These are phyloP conservation scores for Ogataea zsoltii DNA, from an alignment of 805 yeast genomes.

Conservation along the genomic window DNA sequence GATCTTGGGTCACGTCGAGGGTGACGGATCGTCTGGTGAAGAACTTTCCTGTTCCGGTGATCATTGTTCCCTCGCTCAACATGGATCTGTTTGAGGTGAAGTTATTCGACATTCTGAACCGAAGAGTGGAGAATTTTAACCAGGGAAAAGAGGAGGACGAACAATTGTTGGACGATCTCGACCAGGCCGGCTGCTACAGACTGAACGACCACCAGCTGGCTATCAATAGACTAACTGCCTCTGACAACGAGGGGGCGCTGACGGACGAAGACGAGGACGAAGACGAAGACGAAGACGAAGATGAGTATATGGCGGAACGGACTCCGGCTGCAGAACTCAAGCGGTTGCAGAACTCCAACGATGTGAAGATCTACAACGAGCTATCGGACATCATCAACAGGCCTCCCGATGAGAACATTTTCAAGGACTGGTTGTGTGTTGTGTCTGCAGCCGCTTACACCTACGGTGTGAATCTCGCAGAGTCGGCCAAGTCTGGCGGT, in stretches of 20 bases:
- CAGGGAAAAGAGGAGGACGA: constrained; percentile 18
- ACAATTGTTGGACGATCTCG: constrained; percentile 21
- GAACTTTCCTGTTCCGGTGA: constrained; percentile 64
- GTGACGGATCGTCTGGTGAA: constrained; percentile 65
- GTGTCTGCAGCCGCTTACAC: constrained; percentile 35
- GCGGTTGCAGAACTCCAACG: constrained; percentile 26
- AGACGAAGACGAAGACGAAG: constrained; percentile 12
- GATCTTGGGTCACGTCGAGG: constrained; percentile 62
- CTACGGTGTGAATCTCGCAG: constrained; percentile 37
- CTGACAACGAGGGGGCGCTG: constrained; percentile 7
- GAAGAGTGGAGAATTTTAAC: constrained; percentile 20
- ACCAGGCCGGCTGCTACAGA: constrained; percentile 28
- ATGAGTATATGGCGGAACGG: constrained; percentile 16
- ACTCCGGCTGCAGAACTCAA: constrained; percentile 28
- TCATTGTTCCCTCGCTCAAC: constrained; percentile 63
- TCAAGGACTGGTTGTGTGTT: constrained; percentile 30
- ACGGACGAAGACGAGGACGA: constrained; percentile 13
- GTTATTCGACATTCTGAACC: constrained; percentile 38
- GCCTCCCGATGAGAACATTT: constrained; percentile 29
- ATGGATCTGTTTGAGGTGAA: constrained; percentile 52
- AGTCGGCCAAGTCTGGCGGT: constrained; percentile 37
- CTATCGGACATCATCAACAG: constrained; percentile 22
- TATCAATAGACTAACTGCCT: too few species aligned
- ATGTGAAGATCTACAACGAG: constrained; percentile 28
- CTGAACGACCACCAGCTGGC: constrained; percentile 26